phyloP scores from a whole-genome alignment of 345 rosid genomes.

The Pugionium dolabratum region DNA sequence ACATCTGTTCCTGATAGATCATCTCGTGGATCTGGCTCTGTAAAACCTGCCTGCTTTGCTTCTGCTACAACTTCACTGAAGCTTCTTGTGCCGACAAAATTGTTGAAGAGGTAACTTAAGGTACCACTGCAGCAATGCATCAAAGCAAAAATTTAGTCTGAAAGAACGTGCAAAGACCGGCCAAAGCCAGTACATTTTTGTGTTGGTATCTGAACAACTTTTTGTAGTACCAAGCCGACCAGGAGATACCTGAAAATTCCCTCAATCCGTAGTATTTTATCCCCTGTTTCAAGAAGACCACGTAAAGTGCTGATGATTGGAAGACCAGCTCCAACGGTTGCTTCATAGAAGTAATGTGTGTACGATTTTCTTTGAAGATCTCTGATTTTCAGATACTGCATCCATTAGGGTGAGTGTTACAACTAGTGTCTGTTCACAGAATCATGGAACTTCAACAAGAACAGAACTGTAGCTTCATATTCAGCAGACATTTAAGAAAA shows the following conservation, averaged over 20 bases:
- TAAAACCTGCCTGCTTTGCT: constrained; percentile 88
- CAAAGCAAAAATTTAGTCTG: constrained; percentile 16
- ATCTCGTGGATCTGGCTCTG: constrained; percentile 99
- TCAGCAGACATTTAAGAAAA: constrained; percentile 7
- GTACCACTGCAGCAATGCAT: constrained; percentile 71
- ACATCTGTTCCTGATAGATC: constrained; percentile 99
- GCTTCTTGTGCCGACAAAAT: constrained; percentile 55
- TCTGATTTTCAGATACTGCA: constrained; percentile 80
- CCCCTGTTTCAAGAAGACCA: constrained; percentile 99
- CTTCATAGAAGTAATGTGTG: constrained; percentile 97
- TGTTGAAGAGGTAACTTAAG: constrained; percentile 92
- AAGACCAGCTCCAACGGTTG: constrained; percentile 99
- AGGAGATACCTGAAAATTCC: constrained; percentile 84
- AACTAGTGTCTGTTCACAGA: constrained; percentile 5
- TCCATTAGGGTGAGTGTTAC: constrained; percentile 26
- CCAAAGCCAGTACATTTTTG: neutral
- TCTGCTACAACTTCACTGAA: constrained; percentile 89
- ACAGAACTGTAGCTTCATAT: constrained; percentile 6
- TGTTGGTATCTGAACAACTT: constrained; percentile 8
- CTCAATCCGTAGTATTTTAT: constrained; percentile 79
- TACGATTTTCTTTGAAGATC: constrained; percentile 95
- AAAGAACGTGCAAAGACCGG: neutral
- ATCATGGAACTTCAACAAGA: constrained; percentile 12
- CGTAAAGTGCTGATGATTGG: constrained; percentile 94
- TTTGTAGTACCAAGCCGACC: constrained; percentile 3